These are phyloP conservation scores for Phytophthora quininea DNA, from an alignment of 352 stramenopile genomes.

Conservation along the genomic window DNA sequence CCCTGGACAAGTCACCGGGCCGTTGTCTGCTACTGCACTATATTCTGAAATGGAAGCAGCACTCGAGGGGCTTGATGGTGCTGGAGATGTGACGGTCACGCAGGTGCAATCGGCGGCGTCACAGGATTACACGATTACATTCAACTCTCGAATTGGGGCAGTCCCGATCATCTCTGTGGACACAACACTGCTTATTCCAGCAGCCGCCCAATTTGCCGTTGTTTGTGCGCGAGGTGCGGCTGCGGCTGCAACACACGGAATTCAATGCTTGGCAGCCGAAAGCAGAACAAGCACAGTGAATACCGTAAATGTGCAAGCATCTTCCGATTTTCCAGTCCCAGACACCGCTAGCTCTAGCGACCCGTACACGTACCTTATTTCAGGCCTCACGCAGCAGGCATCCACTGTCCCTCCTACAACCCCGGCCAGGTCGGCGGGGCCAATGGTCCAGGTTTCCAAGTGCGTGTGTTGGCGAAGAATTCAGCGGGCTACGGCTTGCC, in stretches of 20 bases:
- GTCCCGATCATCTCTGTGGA: constrained; percentile 47
- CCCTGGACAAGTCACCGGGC: constrained; percentile 46
- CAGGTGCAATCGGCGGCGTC: constrained; percentile 33
- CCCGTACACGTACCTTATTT: constrained; percentile 64
- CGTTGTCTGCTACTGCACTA: constrained; percentile 55
- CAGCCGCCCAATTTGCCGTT: constrained; percentile 38
- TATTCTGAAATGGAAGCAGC: constrained; percentile 82
- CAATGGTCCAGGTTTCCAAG: constrained; percentile 55
- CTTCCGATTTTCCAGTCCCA: constrained; percentile 48
- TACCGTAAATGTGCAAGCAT: constrained; percentile 39
- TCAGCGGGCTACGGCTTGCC: constrained; percentile 70
- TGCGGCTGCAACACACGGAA: constrained; percentile 26
- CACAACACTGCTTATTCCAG: constrained; percentile 29
- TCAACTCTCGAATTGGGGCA: constrained; percentile 45
- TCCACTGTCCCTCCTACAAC: constrained; percentile 31
- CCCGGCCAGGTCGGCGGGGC: constrained; percentile 38
- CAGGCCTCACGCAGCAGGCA: constrained; percentile 47
- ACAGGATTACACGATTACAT: constrained; percentile 59
- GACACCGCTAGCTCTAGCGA: constrained; percentile 44
- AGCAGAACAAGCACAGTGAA: constrained; percentile 42
- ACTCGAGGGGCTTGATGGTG: constrained; percentile 75
- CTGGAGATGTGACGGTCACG: constrained; percentile 83
- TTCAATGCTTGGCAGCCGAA: constrained; percentile 57
- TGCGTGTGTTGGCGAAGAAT: constrained; percentile 72
- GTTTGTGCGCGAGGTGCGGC: constrained; percentile 57